A percentile compares a stretch with the other conserved stretches of the same genome.
Conservation (phyloP, 1,139 yeast genomes). For the Scheffersomyces segobiensis region DNA sequence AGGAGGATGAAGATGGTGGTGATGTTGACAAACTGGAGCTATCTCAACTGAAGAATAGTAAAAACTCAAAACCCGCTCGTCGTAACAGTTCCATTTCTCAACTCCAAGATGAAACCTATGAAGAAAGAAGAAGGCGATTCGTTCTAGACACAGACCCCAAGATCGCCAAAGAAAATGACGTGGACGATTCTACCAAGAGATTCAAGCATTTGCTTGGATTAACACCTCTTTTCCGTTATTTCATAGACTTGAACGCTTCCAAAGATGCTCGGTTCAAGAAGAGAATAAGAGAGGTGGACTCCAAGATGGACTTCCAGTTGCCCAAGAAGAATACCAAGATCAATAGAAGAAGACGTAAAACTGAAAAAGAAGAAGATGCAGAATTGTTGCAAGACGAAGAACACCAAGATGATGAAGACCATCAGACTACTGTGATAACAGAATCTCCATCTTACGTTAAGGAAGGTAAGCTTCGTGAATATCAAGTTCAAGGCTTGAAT, state of each 20-base stretch:
- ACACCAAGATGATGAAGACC: constrained; percentile 44
- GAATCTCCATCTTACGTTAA: constrained; percentile 73
- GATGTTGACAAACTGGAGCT: constrained; percentile 1
- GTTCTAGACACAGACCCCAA: constrained; percentile 53
- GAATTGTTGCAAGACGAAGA: constrained; percentile 81
- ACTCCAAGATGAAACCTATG: constrained; percentile 1
- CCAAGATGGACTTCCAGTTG: constrained; percentile 26
- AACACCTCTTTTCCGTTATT: constrained; percentile 84
- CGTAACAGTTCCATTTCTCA: not conserved
- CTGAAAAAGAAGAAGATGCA: constrained; percentile 91
- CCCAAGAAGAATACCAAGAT: constrained; percentile 8
- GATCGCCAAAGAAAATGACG: constrained; percentile 56
- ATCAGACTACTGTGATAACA: constrained; percentile 61
- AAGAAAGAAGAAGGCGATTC: constrained; percentile 45
- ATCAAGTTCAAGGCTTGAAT: constrained; percentile 57
- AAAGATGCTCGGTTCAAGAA: constrained; percentile 67
- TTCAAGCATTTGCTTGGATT: constrained; percentile 81
- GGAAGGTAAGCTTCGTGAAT: constrained; percentile 73
- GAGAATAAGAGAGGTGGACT: constrained; percentile 56
- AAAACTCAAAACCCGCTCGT: not conserved
- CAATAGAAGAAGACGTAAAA: constrained; percentile 52
- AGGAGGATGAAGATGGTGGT: constrained; percentile 1
- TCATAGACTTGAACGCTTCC: constrained; percentile 78
- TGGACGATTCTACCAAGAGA: constrained; percentile 72
- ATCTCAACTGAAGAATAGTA: constrained; percentile 2